Evolutionary conservation across 441 rosid genomes (phyloP), one percentile per base, ranked within the genome.

Genomic region (Syzygium syzygioides): DNA sequence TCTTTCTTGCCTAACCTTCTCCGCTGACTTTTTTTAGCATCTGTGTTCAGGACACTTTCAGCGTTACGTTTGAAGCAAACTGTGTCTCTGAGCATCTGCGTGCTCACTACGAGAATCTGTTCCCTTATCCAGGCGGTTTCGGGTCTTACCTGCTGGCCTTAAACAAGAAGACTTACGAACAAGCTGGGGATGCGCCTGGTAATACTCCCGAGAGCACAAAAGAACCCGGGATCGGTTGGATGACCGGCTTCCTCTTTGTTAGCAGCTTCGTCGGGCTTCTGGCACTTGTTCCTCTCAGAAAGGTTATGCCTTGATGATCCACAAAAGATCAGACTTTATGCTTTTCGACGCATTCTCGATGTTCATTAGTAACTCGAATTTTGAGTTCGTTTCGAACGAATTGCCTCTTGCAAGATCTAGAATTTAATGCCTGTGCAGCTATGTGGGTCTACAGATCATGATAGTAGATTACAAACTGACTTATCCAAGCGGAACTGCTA

Each of bases 221-320:
- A 26, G 85, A 80, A 80, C 85, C 85, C 85, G 85, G 85, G 48
- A 80, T 80, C 52, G 85, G 85, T 48, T 80, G 85, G 85, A 80
- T 80, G 85, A 52, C 55, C 55, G 85, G 85, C 55, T 80, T 80
- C 55, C 85, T 80, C 85, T 80, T 80, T 25, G 85, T 80, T 26
- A 80, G 85, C 85, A 80, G 85, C 85, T 80, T 80, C 25, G 85
- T 80, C 5, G 85, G 85, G 54, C 55, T 80, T 25, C 55, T 80
- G 85, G 85, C 85, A 23, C 55, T 80, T 6, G 85, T 80, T 45
- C 85, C 85, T 80, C 85, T 80, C 55, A 80, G 85, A n/a, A 80
- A 80, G 85, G 85, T 80, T 45, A 80, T 41, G 30, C 23, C 55
- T 45, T n/a, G 41, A 18, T 18, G 9, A 18, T 54, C 55, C 56